Percentiles rank a stretch among this genome's conserved stretches.
Evolutionary conservation across 2,329 filamentous ascomycete genomes (phyloP).

Genomic region (Allantophomopsis cytisporea): DNA sequence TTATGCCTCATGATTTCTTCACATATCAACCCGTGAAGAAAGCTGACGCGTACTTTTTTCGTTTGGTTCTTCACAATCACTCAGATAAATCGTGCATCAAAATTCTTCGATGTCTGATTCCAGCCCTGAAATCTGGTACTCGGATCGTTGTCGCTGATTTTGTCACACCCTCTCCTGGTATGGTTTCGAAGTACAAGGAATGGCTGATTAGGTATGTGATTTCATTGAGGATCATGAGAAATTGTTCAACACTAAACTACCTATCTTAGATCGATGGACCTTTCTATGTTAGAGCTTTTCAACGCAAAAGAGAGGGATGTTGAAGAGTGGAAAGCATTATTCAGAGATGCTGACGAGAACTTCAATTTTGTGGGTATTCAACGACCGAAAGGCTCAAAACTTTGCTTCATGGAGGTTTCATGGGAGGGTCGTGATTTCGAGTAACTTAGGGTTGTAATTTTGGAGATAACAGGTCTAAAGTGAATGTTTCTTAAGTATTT

Average conservation of each 20-base stretch:
- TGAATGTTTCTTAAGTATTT: too few species aligned
- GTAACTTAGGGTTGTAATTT: too few species aligned
- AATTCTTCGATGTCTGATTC: background rate
- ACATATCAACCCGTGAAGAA: constrained; percentile 34
- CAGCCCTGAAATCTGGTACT: background rate
- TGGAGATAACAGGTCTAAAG: too few species aligned
- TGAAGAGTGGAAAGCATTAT: too few species aligned
- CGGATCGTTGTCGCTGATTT: background rate
- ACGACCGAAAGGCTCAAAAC: too few species aligned
- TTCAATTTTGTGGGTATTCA: too few species aligned
- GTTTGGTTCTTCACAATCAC: background rate
- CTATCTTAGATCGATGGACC: too few species aligned
- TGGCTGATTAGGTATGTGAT: too few species aligned
- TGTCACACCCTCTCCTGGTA: constrained; percentile 15
- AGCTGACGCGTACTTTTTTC: constrained; percentile 28
- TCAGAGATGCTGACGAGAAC: too few species aligned
- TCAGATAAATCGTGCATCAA: background rate
- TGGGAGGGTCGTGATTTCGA: too few species aligned
- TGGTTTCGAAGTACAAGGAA: constrained; percentile 22
- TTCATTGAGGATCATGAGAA: constrained; percentile 28
- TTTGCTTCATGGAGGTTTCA: too few species aligned
- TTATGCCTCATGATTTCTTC: constrained; percentile 43
- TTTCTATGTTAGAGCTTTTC: constrained; percentile 35
- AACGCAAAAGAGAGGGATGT: constrained; percentile 40
- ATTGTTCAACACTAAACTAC: too few species aligned